Evolutionary conservation across 208 protist genomes (phyloP), one percentile per base, ranked within the genome.

Genomic region (Novymonas esmeraldas): DNA sequence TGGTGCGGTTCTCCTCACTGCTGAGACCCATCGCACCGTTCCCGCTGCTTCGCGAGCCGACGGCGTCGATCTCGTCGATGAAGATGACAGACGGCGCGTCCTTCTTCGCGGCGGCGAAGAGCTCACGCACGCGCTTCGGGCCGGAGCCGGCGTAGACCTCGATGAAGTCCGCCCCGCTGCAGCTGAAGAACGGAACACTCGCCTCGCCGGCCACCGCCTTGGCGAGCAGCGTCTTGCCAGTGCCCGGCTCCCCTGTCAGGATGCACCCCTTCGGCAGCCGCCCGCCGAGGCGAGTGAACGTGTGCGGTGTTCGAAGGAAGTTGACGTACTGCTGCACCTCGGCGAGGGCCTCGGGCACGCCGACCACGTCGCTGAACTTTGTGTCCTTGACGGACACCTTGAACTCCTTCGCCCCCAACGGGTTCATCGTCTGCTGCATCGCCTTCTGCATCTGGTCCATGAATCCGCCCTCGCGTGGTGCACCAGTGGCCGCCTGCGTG

Each of bases 61-160:
- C 88, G 1, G 97, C 95, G 66, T 99, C 98, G 51, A 99, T 98
- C 75, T 99, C 98, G 78, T 99, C 98, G 36, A 99, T 98, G 85
- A 99, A 99, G 48, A 99, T 95, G 41, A 99, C 98, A 54, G 94
- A 98, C 36, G 98, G 98, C 22, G 92, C 84, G 22, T 88, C 83
- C 62, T 87, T 76, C 66, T 94, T 95, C 14, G 98, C 98, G 9
- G 71, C 81, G 0, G 69, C 84, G 64, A 99, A 99, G 10, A 99
- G 82, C 46, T 98, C 94, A 24, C 97, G 90, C 29, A 99, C 93
- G 16, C 98, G 86, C 66, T 89, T 90, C 16, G 97, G 95, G 3
- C 98, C 98, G 0, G 98, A 98, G 52, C 98, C 98, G 13, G 98
- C 97, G 89, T 98, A 99, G 45, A 99, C 95, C 78, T 99, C 97